These are phyloP conservation scores for Parasitella parasitica DNA, from an alignment of 371 early-diverging fungal genomes.

Conservation along the genomic window DNA sequence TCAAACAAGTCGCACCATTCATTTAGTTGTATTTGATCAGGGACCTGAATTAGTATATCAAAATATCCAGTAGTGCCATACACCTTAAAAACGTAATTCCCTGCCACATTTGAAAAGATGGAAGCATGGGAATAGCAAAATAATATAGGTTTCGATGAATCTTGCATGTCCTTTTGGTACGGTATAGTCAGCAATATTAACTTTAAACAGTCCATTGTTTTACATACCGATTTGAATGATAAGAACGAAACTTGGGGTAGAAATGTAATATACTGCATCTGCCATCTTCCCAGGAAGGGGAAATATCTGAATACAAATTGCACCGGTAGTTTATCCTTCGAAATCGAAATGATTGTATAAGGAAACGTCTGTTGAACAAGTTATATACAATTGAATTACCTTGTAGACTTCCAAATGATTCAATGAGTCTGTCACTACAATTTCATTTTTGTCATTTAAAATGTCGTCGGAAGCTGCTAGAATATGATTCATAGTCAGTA, in stretches of 20 bases:
- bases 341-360: background rate
- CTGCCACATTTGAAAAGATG: background rate
- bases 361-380: too few species aligned
- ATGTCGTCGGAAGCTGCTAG: background rate
- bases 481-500: background rate
- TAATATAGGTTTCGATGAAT: background rate
- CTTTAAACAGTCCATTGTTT: too few species aligned
- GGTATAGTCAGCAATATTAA: too few species aligned
- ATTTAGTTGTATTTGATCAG: background rate
- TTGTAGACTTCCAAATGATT: slow-evolving; percentile 18
- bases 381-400: background rate
- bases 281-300: slow-evolving; percentile 50
- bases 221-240: background rate
- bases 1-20: background rate
- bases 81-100: background rate
- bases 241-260: slow-evolving; percentile 29
- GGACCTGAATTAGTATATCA: background rate
- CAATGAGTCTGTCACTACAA: background rate
- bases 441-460: background rate
- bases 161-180: background rate
- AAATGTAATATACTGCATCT: slow-evolving; percentile 50
- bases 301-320: slow-evolving; percentile 49
- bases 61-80: background rate
- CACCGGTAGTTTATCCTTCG: slow-evolving; percentile 47
- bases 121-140: background rate